Evolutionary conservation across 345 rosid genomes (phyloP), one percentile per base, ranked within the genome.

Genomic region (Dipteronia sinensis): DNA sequence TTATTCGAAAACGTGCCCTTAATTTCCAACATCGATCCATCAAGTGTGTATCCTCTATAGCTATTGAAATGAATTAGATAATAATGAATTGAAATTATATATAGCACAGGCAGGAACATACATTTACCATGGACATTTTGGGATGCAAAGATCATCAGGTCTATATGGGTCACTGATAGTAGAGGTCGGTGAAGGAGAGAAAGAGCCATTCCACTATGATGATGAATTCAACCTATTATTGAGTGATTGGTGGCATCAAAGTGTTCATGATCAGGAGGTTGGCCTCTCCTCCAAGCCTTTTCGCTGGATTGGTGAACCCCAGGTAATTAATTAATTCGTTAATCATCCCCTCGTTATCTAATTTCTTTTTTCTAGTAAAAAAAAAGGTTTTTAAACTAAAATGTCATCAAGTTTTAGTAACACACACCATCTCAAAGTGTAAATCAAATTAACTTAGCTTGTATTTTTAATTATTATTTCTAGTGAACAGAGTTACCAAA

Each of bases 101-200:
- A 42, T 42, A 69, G 51, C 79, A 79, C 87, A 95, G 98, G 79
- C 93, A 0, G 98, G 98, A 62, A 95, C 98, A 72, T 88, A 89
- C 67, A 90, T 93, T 73, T 95, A 93, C 79, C 97, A 95, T 72
- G 98, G 93, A 46, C 98, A 95, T 76, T 84, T 82, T 34, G 98
- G 98, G 10, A 95, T 93, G 97, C 98, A 93, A 81, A 90, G 98
- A 75, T 87, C 94, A 59, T 94, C 93, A 13, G 97, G 98, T 15
- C 65, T 93, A 0, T 92, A 91, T 25, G 97, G 95, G 11, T 85
- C 92, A 0, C 38, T 95, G 61, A 88, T 95, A 1, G 90, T 90
- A 0, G 86, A 90, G 8, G 87, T 83, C 42, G 89, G 84, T 4
- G 77, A 88, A 34, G 90, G 89, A 63, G 62, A 87, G 79, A 83